Base-by-base conservation (phyloP, 2,329 filamentous ascomycete species). In the Pseudogymnoascus sp. region DNA sequence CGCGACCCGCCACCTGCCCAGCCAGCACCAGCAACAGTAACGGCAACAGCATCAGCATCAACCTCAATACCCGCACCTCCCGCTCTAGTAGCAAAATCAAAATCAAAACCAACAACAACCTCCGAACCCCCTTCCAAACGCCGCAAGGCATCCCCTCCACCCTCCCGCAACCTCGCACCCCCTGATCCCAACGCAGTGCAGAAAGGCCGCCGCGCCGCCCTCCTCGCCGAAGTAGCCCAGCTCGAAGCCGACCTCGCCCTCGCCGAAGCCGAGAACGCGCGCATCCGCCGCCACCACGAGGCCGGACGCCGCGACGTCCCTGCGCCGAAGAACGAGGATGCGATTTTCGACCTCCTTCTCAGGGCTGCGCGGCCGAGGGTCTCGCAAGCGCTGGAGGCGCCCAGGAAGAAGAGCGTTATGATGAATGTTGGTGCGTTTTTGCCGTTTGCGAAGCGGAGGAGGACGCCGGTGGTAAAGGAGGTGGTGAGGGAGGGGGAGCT, bases 191-290 rank as follows among this genome's bases (percentile, higher is more conserved):
- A 71, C 64, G 66, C 69, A 7, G 74, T 77, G 20, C 86, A 84
- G 69, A 79, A 78, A 64, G 76, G 76, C 43, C 68, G 79, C 32
- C 78, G 80, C 43, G 79, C 83, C 61, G 74, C 76, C 5, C 74
- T 90, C 1, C 71, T 78, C 3, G 76, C 76, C 4, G 81, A 90
- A 67, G 72, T 89, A 2, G 74, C 77, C 37, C 74, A 75, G 43
- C 71, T 90, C 0, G 79, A 82, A 67, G 76, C 75, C 20, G 87
- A 90, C 64, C 68, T 89, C n/a, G 70, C 76, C 7, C 68, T 83
- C 4, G 78, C 82, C 6, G 78, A 78, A 58, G 75, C 74, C n/a
- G 86, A 86, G 67, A 86, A 85, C 59, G 78, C 82, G 54, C 78
- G 81, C 16, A 72, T 85, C 58, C 74, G 78, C 30, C 50, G 78